Conservation (phyloP, 2,329 filamentous ascomycete genomes). For the Bipolaris sorokiniana region DNA sequence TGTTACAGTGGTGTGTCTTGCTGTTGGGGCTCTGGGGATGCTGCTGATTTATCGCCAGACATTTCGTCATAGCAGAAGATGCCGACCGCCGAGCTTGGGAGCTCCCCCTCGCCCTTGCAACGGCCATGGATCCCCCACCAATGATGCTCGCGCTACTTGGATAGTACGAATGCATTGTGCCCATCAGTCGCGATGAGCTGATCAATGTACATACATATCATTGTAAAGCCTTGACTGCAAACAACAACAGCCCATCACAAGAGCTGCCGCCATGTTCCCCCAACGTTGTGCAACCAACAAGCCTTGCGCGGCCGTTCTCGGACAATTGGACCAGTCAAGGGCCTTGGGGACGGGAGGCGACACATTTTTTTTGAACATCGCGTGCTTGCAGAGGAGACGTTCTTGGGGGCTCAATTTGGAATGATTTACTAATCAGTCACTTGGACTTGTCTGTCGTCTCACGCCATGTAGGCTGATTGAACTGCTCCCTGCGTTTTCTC, state of each 20-base stretch:
- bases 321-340: constrained; percentile 10
- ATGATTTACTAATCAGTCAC: too few relatives aligned
- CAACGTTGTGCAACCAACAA: constrained; percentile 16
- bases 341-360: constrained; percentile 12
- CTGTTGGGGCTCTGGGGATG: constrained; percentile 12
- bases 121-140: constrained; percentile 16
- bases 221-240: neutral
- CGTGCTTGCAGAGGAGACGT: constrained; percentile 12
- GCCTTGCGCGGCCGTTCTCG: constrained; percentile 23
- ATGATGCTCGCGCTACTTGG: constrained; percentile 11
- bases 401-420: neutral
- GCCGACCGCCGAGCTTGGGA: constrained; percentile 28
- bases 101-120: constrained; percentile 15
- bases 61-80: constrained; percentile 36
- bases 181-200: neutral
- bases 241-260: neutral
- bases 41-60: constrained; percentile 21
- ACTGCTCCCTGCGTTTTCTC: constrained; percentile 7
- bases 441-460: constrained; percentile 9
- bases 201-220: neutral
- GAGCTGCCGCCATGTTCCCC: too few relatives aligned
- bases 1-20: constrained; percentile 7
- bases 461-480: constrained; percentile 28
- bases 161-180: neutral
- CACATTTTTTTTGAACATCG: constrained; percentile 27